Percentiles rank a stretch among this genome's conserved stretches.
Conservation (phyloP, 192 early-diverging fungal species). For the Coemansia interrupta region DNA sequence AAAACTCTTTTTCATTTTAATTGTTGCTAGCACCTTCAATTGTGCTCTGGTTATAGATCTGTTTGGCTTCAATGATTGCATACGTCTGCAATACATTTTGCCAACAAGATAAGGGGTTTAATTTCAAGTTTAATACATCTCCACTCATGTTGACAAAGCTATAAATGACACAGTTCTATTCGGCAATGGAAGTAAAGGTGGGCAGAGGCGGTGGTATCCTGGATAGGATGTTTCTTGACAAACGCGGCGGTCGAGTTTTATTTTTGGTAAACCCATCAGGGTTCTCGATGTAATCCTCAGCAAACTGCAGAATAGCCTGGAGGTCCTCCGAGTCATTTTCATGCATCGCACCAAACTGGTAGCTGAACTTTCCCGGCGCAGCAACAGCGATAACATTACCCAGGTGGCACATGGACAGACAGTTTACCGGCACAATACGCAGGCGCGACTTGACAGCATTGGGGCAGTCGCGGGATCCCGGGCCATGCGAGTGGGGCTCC, state of each 20-base stretch:
- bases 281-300: constrained; percentile 52
- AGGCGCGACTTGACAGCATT: constrained; percentile 46
- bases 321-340: constrained; percentile 49
- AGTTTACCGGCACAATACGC: constrained; percentile 48
- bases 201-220: constrained; percentile 43
- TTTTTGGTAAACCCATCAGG: constrained; percentile 47
- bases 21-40: too few relatives aligned
- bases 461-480: constrained; percentile 32
- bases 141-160: neutral
- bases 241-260: constrained; percentile 37
- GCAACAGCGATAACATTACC: constrained; percentile 48
- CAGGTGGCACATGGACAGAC: constrained; percentile 49
- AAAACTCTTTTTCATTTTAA: too few relatives aligned
- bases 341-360: constrained; percentile 53
- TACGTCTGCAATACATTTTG: neutral
- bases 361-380: constrained; percentile 46
- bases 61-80: neutral
- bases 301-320: constrained; percentile 52
- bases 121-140: neutral
- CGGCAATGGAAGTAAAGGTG: constrained; percentile 35
- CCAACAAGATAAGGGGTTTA: neutral
- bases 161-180: constrained; percentile 18
- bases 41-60: neutral
- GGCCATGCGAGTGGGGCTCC: constrained; percentile 26
- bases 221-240: constrained; percentile 46